Evolutionary conservation across 2,329 filamentous ascomycete genomes (phyloP), one percentile per base, ranked within the genome.

Genomic region (Cercospora sp.): DNA sequence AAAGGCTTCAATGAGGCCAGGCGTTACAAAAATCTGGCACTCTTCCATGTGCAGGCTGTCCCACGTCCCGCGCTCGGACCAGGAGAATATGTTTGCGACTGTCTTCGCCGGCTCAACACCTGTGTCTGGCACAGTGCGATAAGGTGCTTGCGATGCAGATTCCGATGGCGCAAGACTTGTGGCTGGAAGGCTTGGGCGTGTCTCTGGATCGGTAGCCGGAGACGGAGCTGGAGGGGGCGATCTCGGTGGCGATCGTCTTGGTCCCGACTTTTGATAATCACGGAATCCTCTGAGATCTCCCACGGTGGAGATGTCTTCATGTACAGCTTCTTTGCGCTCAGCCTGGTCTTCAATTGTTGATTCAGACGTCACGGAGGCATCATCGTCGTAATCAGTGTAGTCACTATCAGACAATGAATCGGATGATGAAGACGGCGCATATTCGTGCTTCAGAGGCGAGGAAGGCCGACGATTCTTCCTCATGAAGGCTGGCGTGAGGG

Each of bases 401-500:
- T 88, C 86, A 57, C 85, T 89, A 64, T 87, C 84, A 1, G 83
- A 85, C 8, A 85, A 85, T 6, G 88, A 88, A 51, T 87, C 86
- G 0, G 88, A 89, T 57, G 87, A 88, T 6, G 88, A 89, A 16
- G 95, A 98, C 13, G 94, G 94, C 70, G 94, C 90, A 75, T 97
- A 99, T 80, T 99, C 94, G 77, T 98, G 94, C 82, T 99, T 99
- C 60, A 99, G 84, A 0, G 95, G 95, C 1, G 95, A 99, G 0
- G 95, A 98, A 1, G 89, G 91, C 18, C 93, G 88, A 55, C 94
- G 88, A 76, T 90, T 78, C 78, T 84, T 71, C 71, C 75, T 77
- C 51, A 79, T 58, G 69, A 79, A 80, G 3, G 74, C 75, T 7
- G 78, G 77, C 13, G 78, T 79, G 63, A 79, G 73, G 3, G 77